These are phyloP conservation scores for Starmera caribaea DNA, from an alignment of 805 yeast genomes.

Conservation along the genomic window DNA sequence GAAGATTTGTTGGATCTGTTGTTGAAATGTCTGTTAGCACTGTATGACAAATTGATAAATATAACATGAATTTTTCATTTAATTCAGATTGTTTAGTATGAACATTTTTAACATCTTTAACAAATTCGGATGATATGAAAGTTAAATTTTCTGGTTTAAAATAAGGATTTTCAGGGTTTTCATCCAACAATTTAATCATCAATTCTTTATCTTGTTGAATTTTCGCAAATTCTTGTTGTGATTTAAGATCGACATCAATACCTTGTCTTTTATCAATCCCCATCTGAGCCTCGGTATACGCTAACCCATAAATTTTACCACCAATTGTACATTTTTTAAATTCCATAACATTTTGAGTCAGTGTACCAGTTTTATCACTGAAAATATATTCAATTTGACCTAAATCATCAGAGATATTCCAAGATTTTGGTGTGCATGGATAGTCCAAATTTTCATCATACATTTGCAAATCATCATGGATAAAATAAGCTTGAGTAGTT, in stretches of 20 bases:
- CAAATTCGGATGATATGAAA: constrained; percentile 57
- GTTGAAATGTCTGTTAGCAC: constrained; percentile 64
- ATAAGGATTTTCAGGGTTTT: constrained; percentile 26
- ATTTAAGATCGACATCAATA: constrained; percentile 53
- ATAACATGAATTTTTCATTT: constrained; percentile 66
- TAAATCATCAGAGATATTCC: constrained; percentile 79
- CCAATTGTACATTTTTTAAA: constrained; percentile 71
- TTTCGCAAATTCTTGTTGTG: constrained; percentile 35
- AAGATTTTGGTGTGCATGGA: constrained; percentile 76
- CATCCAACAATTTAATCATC: constrained; percentile 41
- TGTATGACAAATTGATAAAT: constrained; percentile 69
- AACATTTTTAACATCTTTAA: constrained; percentile 35
- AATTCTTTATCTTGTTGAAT: constrained; percentile 44
- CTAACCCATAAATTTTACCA: constrained; percentile 65
- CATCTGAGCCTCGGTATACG: constrained; percentile 75
- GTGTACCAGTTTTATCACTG: constrained; percentile 77
- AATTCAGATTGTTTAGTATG: constrained; percentile 43
- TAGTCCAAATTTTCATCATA: constrained; percentile 61
- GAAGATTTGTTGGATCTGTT: constrained; percentile 42
- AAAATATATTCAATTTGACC: constrained; percentile 81
- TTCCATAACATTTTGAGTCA: constrained; percentile 80
- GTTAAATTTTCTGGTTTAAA: constrained; percentile 50
- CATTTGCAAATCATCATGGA: constrained; percentile 64
- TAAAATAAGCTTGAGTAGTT: constrained; percentile 73
- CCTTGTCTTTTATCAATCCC: constrained; percentile 74